These are phyloP conservation scores for Maudiozyma barnettii DNA, from an alignment of 805 yeast genomes.

Conservation along the genomic window DNA sequence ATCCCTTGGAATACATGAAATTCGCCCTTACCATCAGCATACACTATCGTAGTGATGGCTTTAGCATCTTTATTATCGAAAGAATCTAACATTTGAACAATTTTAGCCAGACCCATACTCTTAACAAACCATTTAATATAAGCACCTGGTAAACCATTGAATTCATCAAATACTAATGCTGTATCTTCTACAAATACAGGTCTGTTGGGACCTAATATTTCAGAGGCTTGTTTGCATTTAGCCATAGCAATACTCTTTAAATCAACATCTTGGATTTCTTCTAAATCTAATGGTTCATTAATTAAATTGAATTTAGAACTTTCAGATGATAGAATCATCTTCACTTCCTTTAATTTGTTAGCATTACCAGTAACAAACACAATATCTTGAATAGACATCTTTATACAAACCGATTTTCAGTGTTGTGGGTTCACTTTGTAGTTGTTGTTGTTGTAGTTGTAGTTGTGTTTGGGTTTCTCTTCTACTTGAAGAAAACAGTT, in stretches of 20 bases:
- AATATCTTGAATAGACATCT: constrained; percentile 25
- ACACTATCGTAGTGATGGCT: constrained; percentile 90
- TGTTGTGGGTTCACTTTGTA: too few relatives aligned
- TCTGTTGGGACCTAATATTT: constrained; percentile 43
- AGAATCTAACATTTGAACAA: constrained; percentile 67
- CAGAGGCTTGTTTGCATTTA: constrained; percentile 65
- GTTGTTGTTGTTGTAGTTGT: too few relatives aligned
- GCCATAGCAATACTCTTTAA: constrained; percentile 71
- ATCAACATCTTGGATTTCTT: constrained; percentile 81
- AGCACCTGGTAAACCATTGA: constrained; percentile 88
- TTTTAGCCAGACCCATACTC: constrained; percentile 62
- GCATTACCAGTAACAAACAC: constrained; percentile 83
- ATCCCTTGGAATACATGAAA: constrained; percentile 78
- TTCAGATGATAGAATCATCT: constrained; percentile 44
- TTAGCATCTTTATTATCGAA: constrained; percentile 78
- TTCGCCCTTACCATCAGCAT: constrained; percentile 73
- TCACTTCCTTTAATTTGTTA: constrained; percentile 79
- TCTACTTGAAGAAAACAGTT: too few relatives aligned
- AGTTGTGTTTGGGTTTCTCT: too few relatives aligned
- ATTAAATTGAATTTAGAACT: constrained; percentile 31
- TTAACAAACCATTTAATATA: constrained; percentile 87
- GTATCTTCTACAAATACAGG: constrained; percentile 96
- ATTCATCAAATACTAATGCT: constrained; percentile 73
- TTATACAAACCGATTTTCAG: too few relatives aligned
- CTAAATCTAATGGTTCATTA: constrained; percentile 67